Base-by-base conservation (phyloP, 768 basidiomycete species). In the Hysterangium stoloniferum region DNA sequence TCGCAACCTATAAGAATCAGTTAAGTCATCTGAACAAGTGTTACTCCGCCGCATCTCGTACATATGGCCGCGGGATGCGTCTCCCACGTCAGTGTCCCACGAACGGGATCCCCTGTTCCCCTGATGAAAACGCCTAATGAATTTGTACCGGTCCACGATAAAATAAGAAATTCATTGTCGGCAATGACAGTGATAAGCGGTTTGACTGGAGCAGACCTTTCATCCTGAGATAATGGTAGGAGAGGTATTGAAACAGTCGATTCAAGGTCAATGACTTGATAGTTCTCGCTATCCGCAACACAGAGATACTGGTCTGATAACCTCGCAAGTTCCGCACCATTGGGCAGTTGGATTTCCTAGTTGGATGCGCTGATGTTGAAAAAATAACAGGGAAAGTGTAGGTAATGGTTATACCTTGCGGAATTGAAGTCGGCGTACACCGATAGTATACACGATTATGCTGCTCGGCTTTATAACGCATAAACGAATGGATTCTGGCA, bases 71-170 rank as follows among this genome's bases (percentile, higher is more conserved):
- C 68, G 0, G 92, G 89, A 69, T 94, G 82, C 44, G 71, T 76
- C 2, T 80, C 74, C 89, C 91, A 96, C 61, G 90, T 78, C 37
- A 96, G 68, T 1, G 93, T 94, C 2, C 92, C 92, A 40, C 93
- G 76, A 6, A 91, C 83, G 4, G 94, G 91, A 64, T 95, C 92
- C 0, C 91, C 93, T 2, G 79, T 77, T 0, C 81, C 78, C 12
- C 78, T 89, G 56, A 97, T 73, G 58, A 97, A 98, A 8, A 98
- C 68, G 0, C 94, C 94, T 34, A 97, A 70, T 0, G 88, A 87
- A 46, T 76, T 80, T 3, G 72, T 67, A 12, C 89, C 94, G 1
- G 84, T 92, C 78, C 85, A 93, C 2, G 86, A 87, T 13, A 90
- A 71, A 19, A 96, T 73, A 36, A 97, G 74, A 57, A 93, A 96